Percentiles rank a stretch among this genome's conserved stretches.
phyloP scores from a whole-genome alignment of 164 flowering plant species.

The Magnolia changhungtana region DNA sequence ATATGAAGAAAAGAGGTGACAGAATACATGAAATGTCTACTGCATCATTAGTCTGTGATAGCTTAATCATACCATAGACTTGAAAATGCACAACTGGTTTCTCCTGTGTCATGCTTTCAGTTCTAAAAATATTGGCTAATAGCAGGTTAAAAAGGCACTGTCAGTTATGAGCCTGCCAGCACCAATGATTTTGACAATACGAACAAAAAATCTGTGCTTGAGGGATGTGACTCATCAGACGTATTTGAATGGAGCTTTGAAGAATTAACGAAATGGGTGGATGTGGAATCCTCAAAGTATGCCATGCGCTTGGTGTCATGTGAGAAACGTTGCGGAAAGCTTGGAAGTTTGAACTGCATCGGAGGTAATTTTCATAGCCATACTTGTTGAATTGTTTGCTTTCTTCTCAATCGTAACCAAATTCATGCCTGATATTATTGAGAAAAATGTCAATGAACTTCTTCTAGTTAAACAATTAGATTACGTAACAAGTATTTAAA shows the following conservation, averaged over 20 bases:
- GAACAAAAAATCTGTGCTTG: constrained; percentile 17
- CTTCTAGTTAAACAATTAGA: too few relatives aligned
- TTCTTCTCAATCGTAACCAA: background rate
- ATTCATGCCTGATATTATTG: too few relatives aligned
- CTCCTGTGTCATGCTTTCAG: too few relatives aligned
- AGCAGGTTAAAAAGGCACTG: constrained; percentile 25
- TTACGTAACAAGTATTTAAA: too few relatives aligned
- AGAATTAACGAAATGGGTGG: constrained; percentile 85
- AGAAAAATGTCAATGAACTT: too few relatives aligned
- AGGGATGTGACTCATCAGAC: constrained; percentile 30
- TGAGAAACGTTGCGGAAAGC: constrained; percentile 65
- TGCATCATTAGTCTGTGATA: too few relatives aligned
- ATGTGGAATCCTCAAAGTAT: constrained; percentile 67
- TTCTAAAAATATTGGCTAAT: background rate
- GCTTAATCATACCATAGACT: too few relatives aligned
- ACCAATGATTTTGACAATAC: constrained; percentile 20
- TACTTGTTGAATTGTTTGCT: background rate
- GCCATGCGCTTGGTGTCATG: constrained; percentile 56
- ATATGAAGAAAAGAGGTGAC: too few relatives aligned
- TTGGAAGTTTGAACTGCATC: constrained; percentile 57
- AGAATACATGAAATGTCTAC: too few relatives aligned
- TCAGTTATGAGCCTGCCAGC: constrained; percentile 17
- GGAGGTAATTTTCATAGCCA: constrained; percentile 47
- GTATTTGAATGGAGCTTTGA: constrained; percentile 73
- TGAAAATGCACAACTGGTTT: too few relatives aligned